Base-by-base conservation (phyloP, 257 asterid species). In the Leonotis leonurus region DNA sequence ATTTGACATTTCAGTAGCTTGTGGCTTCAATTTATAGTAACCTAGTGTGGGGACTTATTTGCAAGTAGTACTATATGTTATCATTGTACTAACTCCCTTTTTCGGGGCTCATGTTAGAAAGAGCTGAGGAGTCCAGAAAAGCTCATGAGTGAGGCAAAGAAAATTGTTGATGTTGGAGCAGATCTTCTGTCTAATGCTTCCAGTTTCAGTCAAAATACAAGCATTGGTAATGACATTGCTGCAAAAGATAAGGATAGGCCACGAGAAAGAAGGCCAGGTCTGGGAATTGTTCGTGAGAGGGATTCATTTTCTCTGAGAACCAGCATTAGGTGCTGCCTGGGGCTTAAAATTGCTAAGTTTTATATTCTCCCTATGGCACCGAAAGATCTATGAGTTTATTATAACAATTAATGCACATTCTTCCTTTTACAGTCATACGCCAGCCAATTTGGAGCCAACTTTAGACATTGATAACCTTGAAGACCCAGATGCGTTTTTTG, bases 261-360 rank as follows among this genome's bases (percentile, higher is more conserved):
- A 65, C 86, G 55, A 74, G 89, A 83, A 59, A 75, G 81, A 73
- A 87, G 99, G 60, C 96, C 82, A 24, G 95, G 90, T 16, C 86
- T 89, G 30, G 88, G 89, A 35, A 75, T 73, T 62, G 92, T 80
- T 60, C 84, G 85, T 9, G 87, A 81, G 77, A 83, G 81, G 70
- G 73, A 87, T 68, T 64, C 74, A 39, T 87, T 93, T 73, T 45
- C 89, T 39, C 60, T 93, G 74, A 85, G 65, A 85, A 73, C 83
- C 49, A 70, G 27, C 24, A 21, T 53, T 46, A 89, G 94, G 96
- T 83, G 78, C 61, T 59, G 44, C 18, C 37, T 59, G 48, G 49
- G 21, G 25, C 64, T 62, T 52, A 44, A 21, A 36, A 11, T 12
- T 30, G 53, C 16, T 33, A 3, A 8, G 45, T 35, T 49, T 18